Base-by-base conservation (phyloP, 257 asterid species). In the Solanum raphanifolium region DNA sequence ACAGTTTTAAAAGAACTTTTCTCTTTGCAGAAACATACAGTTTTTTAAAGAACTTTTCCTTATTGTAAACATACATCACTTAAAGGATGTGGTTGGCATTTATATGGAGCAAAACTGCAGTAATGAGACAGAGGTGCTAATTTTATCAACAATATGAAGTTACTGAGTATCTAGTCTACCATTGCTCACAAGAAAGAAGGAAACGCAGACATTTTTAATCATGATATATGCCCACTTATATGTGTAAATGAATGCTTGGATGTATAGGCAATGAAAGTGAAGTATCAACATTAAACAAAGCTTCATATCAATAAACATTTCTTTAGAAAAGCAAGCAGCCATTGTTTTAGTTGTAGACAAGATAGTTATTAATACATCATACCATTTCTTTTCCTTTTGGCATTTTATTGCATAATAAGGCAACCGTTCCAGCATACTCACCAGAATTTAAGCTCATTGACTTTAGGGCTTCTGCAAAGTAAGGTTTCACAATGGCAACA, bases 371-470 rank as follows among this genome's bases (percentile, higher is more conserved):
- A 92, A 43, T 20, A 69, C 48, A 43, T 7, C 89, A 48, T 66
- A 90, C 96, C 95, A 16, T 60, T 86, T 87, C 84, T 83, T 89
- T 86, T 85, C 87, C 89, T 76, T 83, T 76, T 58, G 92, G 87
- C 10, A 87, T 60, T 84, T 90, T 90, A 39, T 35, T 87, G 90
- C 87, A 89, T 78, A 94, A 83, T 71, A 87, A 89, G 81, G 82
- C 60, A 86, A 92, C 92, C 79, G 90, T 87, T 32, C 86, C 92
- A 79, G 93, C 92, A 91, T 89, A 92, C 55, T 91, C 92, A 86
- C 87, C 88, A 87, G 87, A 39, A 38, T 87, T 90, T 58, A 93
- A 90, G 79, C 66, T 85, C 94, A 85, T 87, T 52, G 81, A 81
- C 88, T 88, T 83, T 87, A 92, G 92, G 16, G 92, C 91, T 87